Percentiles rank a stretch among this genome's conserved stretches.
These are phyloP conservation scores for Periconia sp. DNA, from an alignment of 2,329 filamentous ascomycete genomes.

Conservation along the genomic window DNA sequence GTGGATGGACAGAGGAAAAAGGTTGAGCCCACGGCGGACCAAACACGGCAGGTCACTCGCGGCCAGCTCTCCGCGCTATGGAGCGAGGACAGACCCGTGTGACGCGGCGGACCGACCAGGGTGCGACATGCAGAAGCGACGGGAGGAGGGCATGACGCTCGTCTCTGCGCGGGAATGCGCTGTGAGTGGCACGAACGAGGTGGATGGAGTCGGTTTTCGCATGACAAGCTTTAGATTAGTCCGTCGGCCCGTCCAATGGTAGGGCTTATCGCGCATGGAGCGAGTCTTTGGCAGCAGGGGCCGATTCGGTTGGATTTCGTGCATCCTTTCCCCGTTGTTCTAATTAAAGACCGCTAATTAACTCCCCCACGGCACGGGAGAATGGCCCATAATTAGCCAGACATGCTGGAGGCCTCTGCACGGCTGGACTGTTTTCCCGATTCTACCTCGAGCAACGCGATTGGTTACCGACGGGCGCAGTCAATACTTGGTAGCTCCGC, in stretches of 20 bases:
- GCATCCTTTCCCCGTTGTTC: constrained; percentile 23
- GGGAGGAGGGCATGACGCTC: constrained; percentile 25
- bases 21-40: constrained; percentile 28
- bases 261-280: constrained; percentile 23
- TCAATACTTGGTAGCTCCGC: constrained; percentile 45
- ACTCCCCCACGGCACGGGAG: constrained; percentile 8
- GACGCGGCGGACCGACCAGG: constrained; percentile 32
- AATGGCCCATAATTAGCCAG: constrained; percentile 43
- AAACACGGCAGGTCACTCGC: constrained; percentile 39
- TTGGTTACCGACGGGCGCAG: constrained; percentile 42
- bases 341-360: constrained; percentile 45
- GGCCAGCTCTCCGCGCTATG: constrained; percentile 31
- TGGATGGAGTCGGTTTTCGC: constrained; percentile 37
- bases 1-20: constrained; percentile 27
- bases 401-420: constrained; percentile 11
- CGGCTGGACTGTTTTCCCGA: constrained; percentile 26
- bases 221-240: constrained; percentile 45
- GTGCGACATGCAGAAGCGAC: constrained; percentile 42
- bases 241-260: constrained; percentile 31
- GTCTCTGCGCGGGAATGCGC: constrained; percentile 32
- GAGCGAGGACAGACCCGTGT: constrained; percentile 30
- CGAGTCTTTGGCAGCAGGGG: constrained; percentile 25
- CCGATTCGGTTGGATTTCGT: constrained; percentile 30
- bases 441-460: constrained; percentile 17
- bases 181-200: constrained; percentile 36